Evolutionary conservation across 768 basidiomycete genomes (phyloP).

Genomic region (Tulasnella sp.): DNA sequence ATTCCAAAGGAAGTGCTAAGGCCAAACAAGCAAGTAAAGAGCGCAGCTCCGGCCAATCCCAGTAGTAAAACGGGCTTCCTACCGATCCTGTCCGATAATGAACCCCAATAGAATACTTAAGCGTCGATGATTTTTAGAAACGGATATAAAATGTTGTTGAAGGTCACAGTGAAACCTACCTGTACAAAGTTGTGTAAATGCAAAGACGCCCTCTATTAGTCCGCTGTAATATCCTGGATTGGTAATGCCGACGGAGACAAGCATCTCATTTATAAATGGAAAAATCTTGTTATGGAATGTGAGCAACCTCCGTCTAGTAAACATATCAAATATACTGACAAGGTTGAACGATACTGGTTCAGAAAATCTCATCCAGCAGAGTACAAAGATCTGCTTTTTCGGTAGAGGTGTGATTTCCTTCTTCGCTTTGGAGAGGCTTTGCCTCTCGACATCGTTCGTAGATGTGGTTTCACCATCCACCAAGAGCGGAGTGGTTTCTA

Average conservation of each 20-base stretch:
- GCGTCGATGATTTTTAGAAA: too few relatives aligned
- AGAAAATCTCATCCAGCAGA: conserved; percentile 15
- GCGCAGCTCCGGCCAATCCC: conserved; percentile 19
- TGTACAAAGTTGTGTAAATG: conserved; percentile 26
- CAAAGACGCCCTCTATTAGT: conserved; percentile 26
- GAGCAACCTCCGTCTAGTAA: background rate
- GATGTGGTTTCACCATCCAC: conserved; percentile 21
- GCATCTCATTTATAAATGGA: conserved; percentile 30
- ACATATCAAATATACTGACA: conserved; percentile 1
- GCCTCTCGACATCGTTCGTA: conserved; percentile 21
- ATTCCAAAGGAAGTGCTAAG: conserved; percentile 9
- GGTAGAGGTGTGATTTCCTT: conserved; percentile 14
- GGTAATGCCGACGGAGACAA: conserved; percentile 15
- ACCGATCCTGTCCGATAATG: conserved; percentile 23
- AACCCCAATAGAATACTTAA: conserved; percentile 25
- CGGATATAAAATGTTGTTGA: background rate
- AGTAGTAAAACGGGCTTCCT: conserved; percentile 12
- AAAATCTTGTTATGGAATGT: conserved; percentile 20
- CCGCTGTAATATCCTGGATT: conserved; percentile 26
- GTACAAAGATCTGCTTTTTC: conserved; percentile 16
- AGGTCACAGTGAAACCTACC: background rate
- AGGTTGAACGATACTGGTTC: conserved; percentile 16
- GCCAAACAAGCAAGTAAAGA: conserved; percentile 19
- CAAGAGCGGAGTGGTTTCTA: background rate
- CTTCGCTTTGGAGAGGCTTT: conserved; percentile 24